Conservation (phyloP, 768 basidiomycete genomes). For the Trametes meyenii region DNA sequence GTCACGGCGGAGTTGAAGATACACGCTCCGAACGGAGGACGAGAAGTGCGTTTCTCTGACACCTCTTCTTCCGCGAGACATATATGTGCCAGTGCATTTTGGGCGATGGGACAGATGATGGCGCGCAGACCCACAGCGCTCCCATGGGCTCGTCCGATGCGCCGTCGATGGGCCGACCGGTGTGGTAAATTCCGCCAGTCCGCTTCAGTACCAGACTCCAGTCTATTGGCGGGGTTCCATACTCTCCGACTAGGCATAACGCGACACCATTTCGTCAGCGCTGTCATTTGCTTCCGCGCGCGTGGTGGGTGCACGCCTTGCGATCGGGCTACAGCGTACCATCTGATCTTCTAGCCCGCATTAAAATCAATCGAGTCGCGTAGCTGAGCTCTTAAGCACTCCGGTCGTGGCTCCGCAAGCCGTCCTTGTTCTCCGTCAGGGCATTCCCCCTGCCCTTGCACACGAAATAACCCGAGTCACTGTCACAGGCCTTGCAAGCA, state of each 20-base stretch:
- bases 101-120: background rate
- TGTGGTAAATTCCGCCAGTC: background rate
- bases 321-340: conserved; percentile 13
- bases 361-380: background rate
- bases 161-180: background rate
- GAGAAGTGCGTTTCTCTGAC: conserved; percentile 6
- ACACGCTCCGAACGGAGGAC: background rate
- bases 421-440: conserved; percentile 4
- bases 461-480: background rate
- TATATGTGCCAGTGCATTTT: background rate
- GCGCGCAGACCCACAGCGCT: background rate
- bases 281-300: conserved; percentile 20
- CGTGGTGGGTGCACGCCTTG: conserved; percentile 7
- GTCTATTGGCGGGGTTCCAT: conserved; percentile 12
- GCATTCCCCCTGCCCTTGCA: background rate
- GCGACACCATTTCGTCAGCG: conserved; percentile 13
- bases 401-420: conserved; percentile 15
- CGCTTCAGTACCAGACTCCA: conserved; percentile 7
- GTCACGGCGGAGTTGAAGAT: conserved; percentile 9
- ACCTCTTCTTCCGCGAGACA: conserved; percentile 20
- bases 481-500: conserved; percentile 11
- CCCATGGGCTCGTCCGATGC: background rate
- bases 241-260: conserved; percentile 7
- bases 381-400: background rate
- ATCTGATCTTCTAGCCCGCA: conserved; percentile 20